Evolutionary conservation across 2,329 filamentous ascomycete species (phyloP), one percentile per base, ranked within the genome.

Genomic region (Lachnellula hyalina): DNA sequence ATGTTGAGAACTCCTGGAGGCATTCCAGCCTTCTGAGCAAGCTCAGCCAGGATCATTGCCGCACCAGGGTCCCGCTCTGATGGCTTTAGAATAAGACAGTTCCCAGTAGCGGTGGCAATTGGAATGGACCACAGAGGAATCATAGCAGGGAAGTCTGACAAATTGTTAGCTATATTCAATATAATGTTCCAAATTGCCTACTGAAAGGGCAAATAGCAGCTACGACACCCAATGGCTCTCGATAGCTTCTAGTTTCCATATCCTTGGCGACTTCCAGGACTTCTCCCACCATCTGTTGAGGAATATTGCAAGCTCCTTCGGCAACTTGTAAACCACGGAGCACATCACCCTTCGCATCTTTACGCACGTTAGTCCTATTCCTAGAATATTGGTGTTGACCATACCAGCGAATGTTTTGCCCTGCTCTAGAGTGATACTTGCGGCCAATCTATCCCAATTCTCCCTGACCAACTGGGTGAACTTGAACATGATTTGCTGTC

Each of bases 101-200:
- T 95, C 51, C 89, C 89, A 17, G 87, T 90, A 28, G 92, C 82
- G 44, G 89, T 89, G 47, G 89, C 89, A 64, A 94, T 88, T 40
- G 89, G 90, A 59, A 95, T 91, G 58, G 83, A 90, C 89, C 89
- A 95, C n/a, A 95, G 79, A 3, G 89, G 90, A 71, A 95, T 94
- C 89, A 95, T 95, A 65, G 89, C 89, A 44, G 89, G 89, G 75
- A 94, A 94, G 77, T 94, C 86, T 89, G 41, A 8, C 17, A 32
- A 57, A 51, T 12, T 14, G 47, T 62, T 58, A 63, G 62, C 50
- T 44, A 11, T 23, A 19, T 38, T 25, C 23, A 38, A 14, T n/a
- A n/a, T 28, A 14, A 46, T 12, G 12, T 11, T 21, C 9, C 1
- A 41, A 41, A 23, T 3, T 7, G 72, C 85, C 72, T 71, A 90